phyloP scores from a whole-genome alignment of 768 basidiomycete species.

The Austroboletus festivus region DNA sequence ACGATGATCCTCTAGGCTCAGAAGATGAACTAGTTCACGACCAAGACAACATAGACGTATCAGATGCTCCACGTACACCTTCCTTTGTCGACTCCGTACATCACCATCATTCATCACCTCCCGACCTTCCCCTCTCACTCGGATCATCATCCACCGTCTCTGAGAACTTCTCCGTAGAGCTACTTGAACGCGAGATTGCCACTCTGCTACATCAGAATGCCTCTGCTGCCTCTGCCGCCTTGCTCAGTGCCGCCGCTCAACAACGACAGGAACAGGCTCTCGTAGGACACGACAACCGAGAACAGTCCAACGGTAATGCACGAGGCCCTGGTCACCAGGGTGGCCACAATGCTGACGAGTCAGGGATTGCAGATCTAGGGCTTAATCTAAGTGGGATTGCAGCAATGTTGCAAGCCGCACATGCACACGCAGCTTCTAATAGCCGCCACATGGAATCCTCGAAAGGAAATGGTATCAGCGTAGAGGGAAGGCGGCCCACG shows the following conservation, averaged over 20 bases:
- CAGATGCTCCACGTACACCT: slow-evolving; percentile 30
- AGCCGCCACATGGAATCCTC: slow-evolving; percentile 45
- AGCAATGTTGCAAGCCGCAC: slow-evolving; percentile 78
- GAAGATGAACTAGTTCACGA: slow-evolving; percentile 40
- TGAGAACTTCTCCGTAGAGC: slow-evolving; percentile 61
- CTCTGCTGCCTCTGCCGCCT: slow-evolving; percentile 61
- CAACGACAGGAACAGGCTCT: slow-evolving; percentile 52
- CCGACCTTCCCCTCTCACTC: slow-evolving; percentile 35
- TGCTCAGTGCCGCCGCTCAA: slow-evolving; percentile 64
- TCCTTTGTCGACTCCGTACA: slow-evolving; percentile 22
- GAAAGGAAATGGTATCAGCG: slow-evolving; percentile 45
- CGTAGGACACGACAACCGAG: slow-evolving; percentile 35
- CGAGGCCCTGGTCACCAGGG: slow-evolving; percentile 12
- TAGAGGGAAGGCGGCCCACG: slow-evolving; percentile 44
- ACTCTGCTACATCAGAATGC: slow-evolving; percentile 73
- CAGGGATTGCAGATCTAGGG: slow-evolving; percentile 39
- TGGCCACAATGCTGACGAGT: slow-evolving; percentile 14
- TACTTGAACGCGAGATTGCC: slow-evolving; percentile 77
- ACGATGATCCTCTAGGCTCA: slow-evolving; percentile 71
- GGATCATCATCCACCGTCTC: slow-evolving; percentile 36
- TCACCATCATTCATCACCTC: slow-evolving; percentile 15
- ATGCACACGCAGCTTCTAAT: slow-evolving; percentile 53
- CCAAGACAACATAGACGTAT: slow-evolving; percentile 28
- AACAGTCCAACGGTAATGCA: slow-evolving; percentile 18
- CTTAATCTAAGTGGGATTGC: slow-evolving; percentile 64